These are phyloP conservation scores for Psidium friedrichsthalianum DNA, from an alignment of 345 rosid genomes.

Conservation along the genomic window DNA sequence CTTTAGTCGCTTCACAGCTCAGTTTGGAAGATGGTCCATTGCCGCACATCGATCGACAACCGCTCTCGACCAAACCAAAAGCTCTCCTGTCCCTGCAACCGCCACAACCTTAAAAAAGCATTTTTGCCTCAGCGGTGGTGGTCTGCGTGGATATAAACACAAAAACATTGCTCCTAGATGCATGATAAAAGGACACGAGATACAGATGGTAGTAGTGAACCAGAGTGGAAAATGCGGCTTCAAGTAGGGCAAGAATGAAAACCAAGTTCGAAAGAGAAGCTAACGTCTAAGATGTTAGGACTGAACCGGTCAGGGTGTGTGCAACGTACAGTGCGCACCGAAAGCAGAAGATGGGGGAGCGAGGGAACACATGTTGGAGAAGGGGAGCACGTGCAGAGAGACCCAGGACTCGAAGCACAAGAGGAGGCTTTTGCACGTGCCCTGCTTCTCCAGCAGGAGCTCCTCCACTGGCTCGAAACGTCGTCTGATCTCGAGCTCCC, in stretches of 20 bases:
- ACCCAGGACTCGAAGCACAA: neutral
- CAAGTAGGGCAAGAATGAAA: neutral
- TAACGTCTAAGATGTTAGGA: neutral
- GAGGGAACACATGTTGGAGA: slow-evolving; percentile 82
- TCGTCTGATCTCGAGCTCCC: neutral
- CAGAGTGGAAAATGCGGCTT: neutral
- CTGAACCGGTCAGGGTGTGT: neutral
- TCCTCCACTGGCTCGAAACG: slow-evolving; percentile 33
- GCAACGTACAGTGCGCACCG: too few species aligned
- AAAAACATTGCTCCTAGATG: neutral
- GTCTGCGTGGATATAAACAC: neutral
- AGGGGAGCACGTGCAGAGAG: slow-evolving; percentile 94
- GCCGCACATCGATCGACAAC: neutral
- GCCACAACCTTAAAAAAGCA: neutral
- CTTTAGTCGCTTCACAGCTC: neutral
- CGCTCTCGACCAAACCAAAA: neutral
- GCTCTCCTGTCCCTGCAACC: neutral
- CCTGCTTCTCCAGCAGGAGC: slow-evolving; percentile 99
- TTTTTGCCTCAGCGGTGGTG: neutral
- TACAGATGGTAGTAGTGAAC: neutral
- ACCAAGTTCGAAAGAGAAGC: neutral
- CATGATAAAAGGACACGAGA: neutral
- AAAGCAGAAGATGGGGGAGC: neutral
- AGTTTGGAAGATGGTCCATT: neutral
- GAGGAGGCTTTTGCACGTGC: slow-evolving; percentile 71